A percentile compares a stretch with the other conserved stretches of the same genome.
Conservation (phyloP, 23 red algal genomes). For the Gracilariopsis chorda region DNA sequence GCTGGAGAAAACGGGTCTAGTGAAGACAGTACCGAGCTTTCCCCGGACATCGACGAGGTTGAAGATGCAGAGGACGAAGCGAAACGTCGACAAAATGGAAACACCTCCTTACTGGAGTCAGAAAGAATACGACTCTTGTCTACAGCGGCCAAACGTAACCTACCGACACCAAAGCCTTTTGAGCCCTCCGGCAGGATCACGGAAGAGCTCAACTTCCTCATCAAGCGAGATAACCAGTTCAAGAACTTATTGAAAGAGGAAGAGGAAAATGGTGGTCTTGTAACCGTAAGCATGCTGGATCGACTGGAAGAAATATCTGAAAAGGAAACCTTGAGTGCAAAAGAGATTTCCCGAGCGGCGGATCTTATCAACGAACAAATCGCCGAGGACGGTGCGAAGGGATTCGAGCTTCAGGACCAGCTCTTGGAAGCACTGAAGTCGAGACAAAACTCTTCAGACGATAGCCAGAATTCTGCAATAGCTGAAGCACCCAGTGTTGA, state of each 20-base stretch:
- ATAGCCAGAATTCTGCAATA: not conserved
- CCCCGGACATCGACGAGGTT: not conserved
- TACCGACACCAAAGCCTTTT: not conserved
- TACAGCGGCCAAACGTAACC: not conserved
- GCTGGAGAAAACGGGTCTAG: not conserved
- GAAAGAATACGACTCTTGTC: conserved; percentile 24
- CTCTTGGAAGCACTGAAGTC: not conserved
- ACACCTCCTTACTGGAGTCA: not conserved
- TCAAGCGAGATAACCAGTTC: not conserved
- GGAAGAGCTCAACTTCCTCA: conserved; percentile 9
- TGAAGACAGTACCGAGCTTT: conserved; percentile 5
- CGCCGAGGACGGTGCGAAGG: not conserved
- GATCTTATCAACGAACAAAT: conserved; percentile 24
- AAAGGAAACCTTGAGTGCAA: not conserved
- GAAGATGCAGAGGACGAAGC: conserved; percentile 51
- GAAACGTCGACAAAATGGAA: not conserved
- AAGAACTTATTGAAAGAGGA: not conserved
- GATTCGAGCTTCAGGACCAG: not conserved
- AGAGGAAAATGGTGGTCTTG: conserved; percentile 2
- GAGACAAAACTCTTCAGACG: not conserved
- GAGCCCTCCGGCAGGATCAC: not conserved
- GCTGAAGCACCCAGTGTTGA: not conserved
- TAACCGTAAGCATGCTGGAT: conserved; percentile 5
- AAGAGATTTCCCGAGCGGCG: not conserved
- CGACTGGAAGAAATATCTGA: not conserved